Evolutionary conservation across 805 yeast genomes (phyloP), one percentile per base, ranked within the genome.

Genomic region (Candida manassasensis): DNA sequence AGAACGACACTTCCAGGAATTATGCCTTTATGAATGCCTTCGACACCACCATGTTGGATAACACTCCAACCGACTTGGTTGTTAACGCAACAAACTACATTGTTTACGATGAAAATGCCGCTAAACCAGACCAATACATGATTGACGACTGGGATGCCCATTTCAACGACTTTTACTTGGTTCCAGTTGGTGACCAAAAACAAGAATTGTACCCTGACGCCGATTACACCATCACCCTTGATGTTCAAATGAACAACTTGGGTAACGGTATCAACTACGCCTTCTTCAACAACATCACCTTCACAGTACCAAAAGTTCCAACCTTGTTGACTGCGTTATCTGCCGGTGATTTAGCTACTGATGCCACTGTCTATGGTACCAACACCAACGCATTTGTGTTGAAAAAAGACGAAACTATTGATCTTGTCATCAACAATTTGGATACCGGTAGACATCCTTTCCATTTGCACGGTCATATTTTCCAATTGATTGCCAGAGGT

Each of bases 391-490:
- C 84, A 0, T 72, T 70, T 47, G 69, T 86, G 2, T 60, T 87
- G 15, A 73, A 75, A 38, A 52, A 67, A 4, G 75, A 74, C 34
- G 85, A 81, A 33, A 72, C 80, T 26, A 69, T 89, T 31, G 96
- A 88, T 48, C 60, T 88, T 29, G 83, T 86, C 1, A 55, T 88
- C 29, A 83, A 86, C 53, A 89, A 88, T 53, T 70, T 68, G 50
- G 96, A 88, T 55, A 79, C 82, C 3, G 84, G 87, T 40, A 79
- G 79, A 44, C 89, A 81, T 56, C 87, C 87, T 15, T 81, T 81
- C 76, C 89, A 81, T 55, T 68, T 81, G 47, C 89, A 81, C 50
- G 89, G 89, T 11, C 88, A 81, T 52, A 69, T 57, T 32, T 81
- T 81, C 67, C 87, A 80, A 59, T 56, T 81, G 15, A 61, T 81